Conservation (phyloP, 192 early-diverging fungal genomes). For the Coemansia sp. region DNA sequence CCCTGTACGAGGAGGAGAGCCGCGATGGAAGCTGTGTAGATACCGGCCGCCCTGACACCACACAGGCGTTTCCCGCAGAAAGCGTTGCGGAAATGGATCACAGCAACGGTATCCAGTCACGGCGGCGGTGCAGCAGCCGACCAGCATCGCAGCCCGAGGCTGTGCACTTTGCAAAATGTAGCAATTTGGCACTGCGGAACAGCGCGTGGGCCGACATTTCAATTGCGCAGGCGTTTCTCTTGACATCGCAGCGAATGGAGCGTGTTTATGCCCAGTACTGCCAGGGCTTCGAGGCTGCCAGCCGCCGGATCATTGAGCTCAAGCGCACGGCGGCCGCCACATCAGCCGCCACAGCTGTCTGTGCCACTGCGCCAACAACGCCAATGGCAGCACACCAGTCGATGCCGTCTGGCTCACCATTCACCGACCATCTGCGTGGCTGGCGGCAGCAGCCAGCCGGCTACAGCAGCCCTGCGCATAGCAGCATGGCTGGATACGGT, state of each 20-base stretch:
- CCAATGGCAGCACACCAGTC: constrained; percentile 22
- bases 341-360: constrained; percentile 11
- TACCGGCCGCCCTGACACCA: neutral
- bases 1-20: constrained; percentile 1
- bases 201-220: constrained; percentile 48
- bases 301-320: constrained; percentile 42
- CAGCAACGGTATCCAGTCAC: neutral
- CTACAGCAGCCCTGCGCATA: constrained; percentile 1
- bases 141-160: constrained; percentile 30
- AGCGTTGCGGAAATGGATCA: neutral
- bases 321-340: constrained; percentile 24
- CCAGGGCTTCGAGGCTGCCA: constrained; percentile 53
- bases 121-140: constrained; percentile 16
- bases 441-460: constrained; percentile 35
- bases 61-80: neutral
- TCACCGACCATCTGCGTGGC: constrained; percentile 22
- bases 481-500: constrained; percentile 8
- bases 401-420: constrained; percentile 24
- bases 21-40: constrained; percentile 27
- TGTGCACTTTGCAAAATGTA: constrained; percentile 1
- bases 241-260: constrained; percentile 46
- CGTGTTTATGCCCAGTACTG: constrained; percentile 52
- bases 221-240: constrained; percentile 46
- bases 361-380: constrained; percentile 25
- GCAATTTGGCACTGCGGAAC: constrained; percentile 22